A percentile compares a stretch with the other conserved stretches of the same genome.
phyloP scores from a whole-genome alignment of 176 grass and related monocot genomes.

The Triticum timopheevii region DNA sequence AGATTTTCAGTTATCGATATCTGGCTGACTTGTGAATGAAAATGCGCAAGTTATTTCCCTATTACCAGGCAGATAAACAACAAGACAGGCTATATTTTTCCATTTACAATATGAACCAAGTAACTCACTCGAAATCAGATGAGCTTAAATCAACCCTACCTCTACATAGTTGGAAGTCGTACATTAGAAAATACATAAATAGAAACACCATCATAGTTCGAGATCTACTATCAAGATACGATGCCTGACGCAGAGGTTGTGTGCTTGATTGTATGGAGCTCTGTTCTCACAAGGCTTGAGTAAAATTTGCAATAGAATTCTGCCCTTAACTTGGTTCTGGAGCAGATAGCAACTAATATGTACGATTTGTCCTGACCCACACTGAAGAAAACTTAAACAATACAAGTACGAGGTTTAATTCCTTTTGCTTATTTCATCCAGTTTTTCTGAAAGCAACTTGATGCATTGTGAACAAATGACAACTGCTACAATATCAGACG shows the following conservation, averaged over 20 bases:
- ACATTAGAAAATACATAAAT: not conserved
- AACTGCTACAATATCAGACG: not conserved
- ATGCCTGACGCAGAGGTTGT: not conserved
- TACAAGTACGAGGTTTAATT: too few relatives aligned
- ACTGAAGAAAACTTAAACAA: too few relatives aligned
- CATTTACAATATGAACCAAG: constrained; percentile 2
- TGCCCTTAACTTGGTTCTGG: too few relatives aligned
- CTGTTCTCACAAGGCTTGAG: not conserved
- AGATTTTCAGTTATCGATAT: not conserved
- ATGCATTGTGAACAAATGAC: constrained; percentile 3
- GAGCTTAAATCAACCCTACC: not conserved
- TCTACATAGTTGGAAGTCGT: not conserved
- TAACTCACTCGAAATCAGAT: not conserved
- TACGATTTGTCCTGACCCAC: too few relatives aligned
- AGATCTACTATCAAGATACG: not conserved
- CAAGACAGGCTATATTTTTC: not conserved
- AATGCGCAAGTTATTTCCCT: constrained; percentile 10
- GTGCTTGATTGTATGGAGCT: not conserved
- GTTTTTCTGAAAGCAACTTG: not conserved
- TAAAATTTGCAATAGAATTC: too few relatives aligned
- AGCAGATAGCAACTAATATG: too few relatives aligned
- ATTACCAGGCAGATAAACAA: not conserved
- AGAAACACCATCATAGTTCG: not conserved
- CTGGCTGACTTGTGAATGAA: not conserved
- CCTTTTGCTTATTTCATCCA: too few relatives aligned